These are phyloP conservation scores for Eucalyptus fibrosa DNA, from an alignment of 345 rosid species.

Conservation along the genomic window DNA sequence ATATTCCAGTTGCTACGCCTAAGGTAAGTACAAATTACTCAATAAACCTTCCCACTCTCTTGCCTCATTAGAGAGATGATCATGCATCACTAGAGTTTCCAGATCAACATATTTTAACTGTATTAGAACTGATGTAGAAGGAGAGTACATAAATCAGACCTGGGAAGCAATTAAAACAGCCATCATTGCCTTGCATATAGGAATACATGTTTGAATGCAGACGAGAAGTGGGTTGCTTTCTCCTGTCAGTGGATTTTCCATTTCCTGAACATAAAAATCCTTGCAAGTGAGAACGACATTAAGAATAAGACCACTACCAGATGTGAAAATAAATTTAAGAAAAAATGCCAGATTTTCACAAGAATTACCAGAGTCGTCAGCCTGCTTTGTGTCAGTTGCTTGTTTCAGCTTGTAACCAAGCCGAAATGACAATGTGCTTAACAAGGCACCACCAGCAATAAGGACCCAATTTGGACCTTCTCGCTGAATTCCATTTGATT, in stretches of 20 bases:
- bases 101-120: neutral
- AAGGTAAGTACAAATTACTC: neutral
- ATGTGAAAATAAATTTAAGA: neutral
- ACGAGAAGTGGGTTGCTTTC: slow-evolving; percentile 28
- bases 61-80: neutral
- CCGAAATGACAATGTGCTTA: slow-evolving; percentile 85
- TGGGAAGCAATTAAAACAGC: slow-evolving; percentile 42
- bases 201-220: slow-evolving; percentile 36
- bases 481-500: slow-evolving; percentile 20
- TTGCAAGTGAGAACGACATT: neutral
- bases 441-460: slow-evolving; percentile 89
- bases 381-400: slow-evolving; percentile 47
- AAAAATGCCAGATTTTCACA: neutral
- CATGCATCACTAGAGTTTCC: neutral
- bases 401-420: slow-evolving; percentile 88
- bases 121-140: neutral
- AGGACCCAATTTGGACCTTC: slow-evolving; percentile 89
- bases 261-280: slow-evolving; percentile 18
- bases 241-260: slow-evolving; percentile 18
- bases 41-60: neutral
- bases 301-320: neutral
- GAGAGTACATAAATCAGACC: slow-evolving; percentile 13
- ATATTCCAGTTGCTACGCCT: neutral
- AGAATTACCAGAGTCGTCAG: slow-evolving; percentile 16
- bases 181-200: slow-evolving; percentile 34